Base-by-base conservation (phyloP, 1,284 basidiomycete genomes). In the Ustilago curta region DNA sequence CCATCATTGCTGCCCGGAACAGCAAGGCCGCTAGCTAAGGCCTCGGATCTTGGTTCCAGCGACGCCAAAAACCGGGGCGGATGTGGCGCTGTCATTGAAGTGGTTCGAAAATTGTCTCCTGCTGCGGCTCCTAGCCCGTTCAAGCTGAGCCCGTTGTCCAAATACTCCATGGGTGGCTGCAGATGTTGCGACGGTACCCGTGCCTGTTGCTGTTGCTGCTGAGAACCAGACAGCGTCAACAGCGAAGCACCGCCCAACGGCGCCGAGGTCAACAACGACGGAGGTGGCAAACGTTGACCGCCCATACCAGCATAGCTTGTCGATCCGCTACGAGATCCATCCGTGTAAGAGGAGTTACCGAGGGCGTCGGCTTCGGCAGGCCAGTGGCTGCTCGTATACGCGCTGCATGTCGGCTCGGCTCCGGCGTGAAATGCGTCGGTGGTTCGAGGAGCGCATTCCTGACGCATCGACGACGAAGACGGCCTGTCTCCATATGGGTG, bases 121-220 rank as follows among this genome's bases (percentile, higher is more conserved):
- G 27, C 27, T 32, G 6, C 31, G 2, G 35, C 35, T 37, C 35
- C n/a, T 5, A 70, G 27, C 0, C 42, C 44, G 21, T 40, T 29
- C 19, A 70, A 16, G 35, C 39, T 44, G 27, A 65, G 27, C 11
- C 58, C 40, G 21, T 43, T 50, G 16, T 65, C 58, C 16, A 61
- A 31, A 44, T 48, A 21, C 11, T 58, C 62, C 14, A 70, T 53
- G 11, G 68, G 32, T 4, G 51, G 43, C 5, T 48, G 58, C 2
- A 65, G 54, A 14, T 70, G 68, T 18, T 70, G 68, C 23, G 68
- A 70, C 16, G 68, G 68, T 1, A 65, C 59, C 23, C 67, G 52
- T 11, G 29, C 11, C 8, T 31, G n/a, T 8, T 27, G 43, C 31
- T 47, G 54, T 7, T 35, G 53, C 42, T 25, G 44, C n/a, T 57